These are phyloP conservation scores for Rhodotorula mucilaginosa DNA, from an alignment of 1,284 basidiomycete genomes.

Conservation along the genomic window DNA sequence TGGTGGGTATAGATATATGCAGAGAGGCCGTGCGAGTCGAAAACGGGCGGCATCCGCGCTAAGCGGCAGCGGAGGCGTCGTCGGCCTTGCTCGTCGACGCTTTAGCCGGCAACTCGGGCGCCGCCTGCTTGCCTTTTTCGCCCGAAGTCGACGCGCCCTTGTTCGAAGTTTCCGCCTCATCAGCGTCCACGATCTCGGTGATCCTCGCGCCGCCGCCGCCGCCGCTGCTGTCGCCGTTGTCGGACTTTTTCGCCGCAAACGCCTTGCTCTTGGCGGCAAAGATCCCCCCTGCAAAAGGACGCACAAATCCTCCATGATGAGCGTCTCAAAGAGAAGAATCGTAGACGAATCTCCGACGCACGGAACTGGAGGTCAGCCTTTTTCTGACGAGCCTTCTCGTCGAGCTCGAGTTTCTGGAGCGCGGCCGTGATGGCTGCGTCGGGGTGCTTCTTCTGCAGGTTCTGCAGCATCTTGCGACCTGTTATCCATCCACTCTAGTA, in stretches of 20 bases:
- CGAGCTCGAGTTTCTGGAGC: slow-evolving; percentile 15
- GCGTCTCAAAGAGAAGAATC: neutral
- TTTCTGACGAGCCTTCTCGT: slow-evolving; percentile 4
- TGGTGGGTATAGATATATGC: neutral
- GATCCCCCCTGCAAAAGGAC: slow-evolving; percentile 5
- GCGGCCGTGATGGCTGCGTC: slow-evolving; percentile 22
- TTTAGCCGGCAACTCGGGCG: neutral
- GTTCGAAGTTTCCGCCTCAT: neutral
- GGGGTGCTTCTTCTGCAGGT: slow-evolving; percentile 24
- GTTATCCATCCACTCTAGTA: neutral
- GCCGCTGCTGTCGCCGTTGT: neutral
- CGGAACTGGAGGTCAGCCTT: slow-evolving; percentile 16
- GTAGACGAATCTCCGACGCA: neutral
- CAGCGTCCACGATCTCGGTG: neutral
- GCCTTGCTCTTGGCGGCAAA: neutral
- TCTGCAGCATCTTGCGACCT: slow-evolving; percentile 24
- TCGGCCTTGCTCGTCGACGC: neutral
- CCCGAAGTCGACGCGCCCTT: neutral
- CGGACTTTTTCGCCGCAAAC: too few relatives aligned
- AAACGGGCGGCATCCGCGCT: neutral
- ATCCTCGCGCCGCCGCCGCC: neutral
- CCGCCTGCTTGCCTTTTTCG: neutral
- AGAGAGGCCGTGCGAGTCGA: neutral
- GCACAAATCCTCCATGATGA: too few relatives aligned
- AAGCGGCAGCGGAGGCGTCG: neutral